Evolutionary conservation across 1,284 basidiomycete genomes (phyloP), one percentile per base, ranked within the genome.

Genomic region (Termitomyces sp.): DNA sequence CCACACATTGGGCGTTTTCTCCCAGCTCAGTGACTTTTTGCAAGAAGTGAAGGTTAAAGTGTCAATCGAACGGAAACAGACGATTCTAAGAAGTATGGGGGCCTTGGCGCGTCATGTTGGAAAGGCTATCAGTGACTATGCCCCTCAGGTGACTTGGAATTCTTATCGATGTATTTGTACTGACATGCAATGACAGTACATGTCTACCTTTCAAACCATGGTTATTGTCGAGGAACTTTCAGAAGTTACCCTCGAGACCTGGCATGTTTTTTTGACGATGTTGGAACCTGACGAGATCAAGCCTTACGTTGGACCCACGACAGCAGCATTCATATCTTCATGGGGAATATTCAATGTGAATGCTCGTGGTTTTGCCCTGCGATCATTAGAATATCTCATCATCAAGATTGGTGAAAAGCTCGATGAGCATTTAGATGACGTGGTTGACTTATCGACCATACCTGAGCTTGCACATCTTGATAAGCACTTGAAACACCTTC

Each of bases 171-270:
- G 42, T 30, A 24, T 52, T 28, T 19, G 46, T 38, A 17, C 41
- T 43, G 34, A 53, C 41, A 17, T 30, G 17, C 2, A 24, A 12
- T 42, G 51, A 13, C 62, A 97, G 93, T 88, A 99, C 62, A 94
- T 99, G 88, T 94, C 96, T 0, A 94, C 90, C n/a, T 80, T 99
- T 41, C 96, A 98, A 71, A 93, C 90, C 17, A 92, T 89, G 68
- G 78, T 98, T 6, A 73, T 77, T 41, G 77, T 88, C 8, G 79
- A 81, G 0, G 87, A 88, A 53, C 77, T 99, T 4, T 81, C 90
- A 1, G 81, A 89, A 55, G 84, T 86, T 3, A 91, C 93, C 0
- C 77, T 99, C 2, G 74, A 83, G 39, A 92, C 87, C 47, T 98
- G 95, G 94, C 71, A 81, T 53, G 77, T 75, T 17, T 97, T 98